phyloP scores from a whole-genome alignment of 208 protist genomes.

The Trypanosoma rangeli region DNA sequence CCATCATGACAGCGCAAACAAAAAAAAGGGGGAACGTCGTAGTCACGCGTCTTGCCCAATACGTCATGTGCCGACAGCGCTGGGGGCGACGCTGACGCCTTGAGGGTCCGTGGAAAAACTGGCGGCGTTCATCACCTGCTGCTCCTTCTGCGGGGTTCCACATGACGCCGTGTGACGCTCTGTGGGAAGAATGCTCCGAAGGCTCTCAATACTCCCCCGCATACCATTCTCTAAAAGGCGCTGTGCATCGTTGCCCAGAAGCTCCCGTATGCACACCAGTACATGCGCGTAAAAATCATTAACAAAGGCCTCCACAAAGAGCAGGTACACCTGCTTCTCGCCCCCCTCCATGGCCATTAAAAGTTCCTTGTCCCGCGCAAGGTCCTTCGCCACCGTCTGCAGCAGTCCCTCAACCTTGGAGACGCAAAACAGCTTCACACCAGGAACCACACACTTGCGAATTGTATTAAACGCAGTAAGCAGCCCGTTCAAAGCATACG shows the following conservation, averaged over 20 bases:
- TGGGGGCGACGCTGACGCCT: background rate
- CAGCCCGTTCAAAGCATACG: conserved; percentile 81
- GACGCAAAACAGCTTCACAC: conserved; percentile 47
- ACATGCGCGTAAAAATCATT: conserved; percentile 68
- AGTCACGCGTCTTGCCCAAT: background rate
- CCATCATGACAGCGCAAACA: background rate
- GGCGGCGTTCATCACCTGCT: background rate
- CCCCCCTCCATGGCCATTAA: conserved; percentile 56
- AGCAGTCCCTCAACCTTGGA: conserved; percentile 52
- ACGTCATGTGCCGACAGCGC: background rate
- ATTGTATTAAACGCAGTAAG: conserved; percentile 75
- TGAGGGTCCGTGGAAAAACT: background rate
- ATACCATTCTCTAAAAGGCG: conserved; percentile 35
- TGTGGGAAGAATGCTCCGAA: conserved; percentile 25
- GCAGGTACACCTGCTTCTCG: conserved; percentile 41
- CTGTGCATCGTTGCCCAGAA: conserved; percentile 36
- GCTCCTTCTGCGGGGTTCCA: background rate
- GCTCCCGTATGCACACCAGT: conserved; percentile 35
- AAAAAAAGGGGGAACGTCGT: background rate
- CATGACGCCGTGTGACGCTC: background rate
- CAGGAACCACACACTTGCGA: conserved; percentile 65
- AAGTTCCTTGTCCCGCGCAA: conserved; percentile 52
- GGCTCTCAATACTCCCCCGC: conserved; percentile 23
- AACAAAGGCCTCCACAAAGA: conserved; percentile 65
- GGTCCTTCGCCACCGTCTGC: conserved; percentile 49